Evolutionary conservation across 768 basidiomycete genomes (phyloP), one percentile per base, ranked within the genome.

Genomic region (Pleurotus citrinopileatus): DNA sequence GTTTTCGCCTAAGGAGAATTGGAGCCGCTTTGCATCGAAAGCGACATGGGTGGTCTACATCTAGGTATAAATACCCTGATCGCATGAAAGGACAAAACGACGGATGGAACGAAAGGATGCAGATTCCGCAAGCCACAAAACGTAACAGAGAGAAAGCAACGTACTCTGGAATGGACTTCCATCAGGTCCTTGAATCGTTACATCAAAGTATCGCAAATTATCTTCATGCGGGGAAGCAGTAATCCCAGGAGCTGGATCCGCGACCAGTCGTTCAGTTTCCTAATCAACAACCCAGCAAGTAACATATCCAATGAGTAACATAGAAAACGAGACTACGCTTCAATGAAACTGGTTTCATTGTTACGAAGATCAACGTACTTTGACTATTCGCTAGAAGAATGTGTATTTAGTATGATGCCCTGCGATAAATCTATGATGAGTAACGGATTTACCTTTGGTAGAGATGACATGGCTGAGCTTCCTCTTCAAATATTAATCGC

Each of bases 171-270:
- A 99, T 1, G 97, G 95, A 64, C 93, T 95, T 23, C 91, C 93
- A 57, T 86, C 90, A 1, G 97, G 97, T 22, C 97, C 97, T 63
- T 92, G 80, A 61, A 99, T 96, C 40, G 92, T 89, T 46, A 99
- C 97, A 76, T 99, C 94, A 73, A 99, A 99, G 77, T 99, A 98
- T 50, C 97, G 81, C 54, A 99, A 75, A 72, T 99, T 99, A 66
- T 99, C 97, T 2, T 98, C 94, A 61, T 98, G 97, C 2, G 97
- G 95, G 4, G 77, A 70, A 17, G 97, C 97, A n/a, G 91, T 83
- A 55, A 99, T 98, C 48, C 97, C 97, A 19, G 97, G 97, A 2
- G 95, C 95, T 17, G 96, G 94, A 74, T 99, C 97, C 38, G 92
- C 87, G 42, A 96, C 87, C 13, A 99, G 87, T 27, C 97, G 83